phyloP scores from a whole-genome alignment of 2,329 filamentous ascomycete species.

The Pestalotiopsis fici region DNA sequence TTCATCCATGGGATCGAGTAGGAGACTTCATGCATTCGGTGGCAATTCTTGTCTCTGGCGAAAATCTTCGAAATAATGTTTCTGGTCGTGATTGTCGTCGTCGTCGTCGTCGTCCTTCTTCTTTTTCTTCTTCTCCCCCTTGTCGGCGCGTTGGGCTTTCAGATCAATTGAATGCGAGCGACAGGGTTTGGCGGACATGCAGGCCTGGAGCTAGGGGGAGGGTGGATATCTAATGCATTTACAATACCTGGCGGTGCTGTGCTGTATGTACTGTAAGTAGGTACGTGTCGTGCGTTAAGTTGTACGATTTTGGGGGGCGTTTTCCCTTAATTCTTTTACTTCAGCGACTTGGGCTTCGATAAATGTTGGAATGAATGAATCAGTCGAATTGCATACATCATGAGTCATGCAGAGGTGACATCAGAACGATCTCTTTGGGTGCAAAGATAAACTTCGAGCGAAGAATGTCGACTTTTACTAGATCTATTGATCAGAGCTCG shows the following conservation, averaged over 20 bases:
- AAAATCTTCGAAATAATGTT: not conserved
- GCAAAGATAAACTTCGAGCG: not conserved
- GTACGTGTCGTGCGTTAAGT: not conserved
- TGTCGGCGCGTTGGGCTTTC: not conserved
- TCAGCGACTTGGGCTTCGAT: not conserved
- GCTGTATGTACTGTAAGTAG: not conserved
- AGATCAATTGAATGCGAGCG: not conserved
- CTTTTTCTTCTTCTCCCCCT: not conserved
- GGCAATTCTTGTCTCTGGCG: not conserved
- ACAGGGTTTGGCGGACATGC: not conserved
- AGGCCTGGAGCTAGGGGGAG: not conserved
- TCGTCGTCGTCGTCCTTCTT: no score
- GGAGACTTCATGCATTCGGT: not conserved
- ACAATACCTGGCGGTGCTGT: not conserved
- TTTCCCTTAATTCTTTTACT: not conserved
- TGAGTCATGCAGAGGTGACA: not conserved
- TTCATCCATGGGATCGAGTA: slow-evolving; percentile 4
- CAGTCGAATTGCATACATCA: not conserved
- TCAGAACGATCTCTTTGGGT: not conserved
- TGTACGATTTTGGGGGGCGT: not conserved
- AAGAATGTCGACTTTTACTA: not conserved
- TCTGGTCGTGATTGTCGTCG: not conserved
- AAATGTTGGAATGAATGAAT: not conserved
- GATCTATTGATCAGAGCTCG: not conserved
- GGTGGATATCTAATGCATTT: not conserved